A percentile compares a stretch with the other conserved stretches of the same genome.
Evolutionary conservation across 2,329 filamentous ascomycete species (phyloP).

Genomic region (Botrytis sinoallii): DNA sequence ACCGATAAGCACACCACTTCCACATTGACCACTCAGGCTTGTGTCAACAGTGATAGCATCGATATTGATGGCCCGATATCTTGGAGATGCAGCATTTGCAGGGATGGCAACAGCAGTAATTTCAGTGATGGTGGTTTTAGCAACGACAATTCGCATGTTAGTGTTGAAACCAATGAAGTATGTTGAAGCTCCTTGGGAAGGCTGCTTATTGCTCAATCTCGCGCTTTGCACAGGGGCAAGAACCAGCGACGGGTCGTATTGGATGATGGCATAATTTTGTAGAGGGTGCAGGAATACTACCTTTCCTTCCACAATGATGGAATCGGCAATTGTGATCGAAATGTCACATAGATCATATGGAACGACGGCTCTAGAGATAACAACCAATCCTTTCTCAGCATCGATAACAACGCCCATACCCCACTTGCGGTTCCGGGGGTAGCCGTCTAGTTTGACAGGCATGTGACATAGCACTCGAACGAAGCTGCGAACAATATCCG

Average conservation of each 20-base stretch:
- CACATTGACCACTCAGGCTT: constrained; percentile 84
- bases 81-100: constrained; percentile 83
- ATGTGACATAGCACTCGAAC: constrained; percentile 90
- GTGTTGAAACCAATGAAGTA: constrained; percentile 99
- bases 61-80: constrained; percentile 92
- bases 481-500: constrained; percentile 90
- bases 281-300: constrained; percentile 94
- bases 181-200: constrained; percentile 90
- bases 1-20: constrained; percentile 85
- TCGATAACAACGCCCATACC: constrained; percentile 98
- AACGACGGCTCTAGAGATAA: constrained; percentile 90
- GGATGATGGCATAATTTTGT: constrained; percentile 93
- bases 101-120: constrained; percentile 97
- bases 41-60: constrained; percentile 98
- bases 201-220: constrained; percentile 72
- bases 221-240: constrained; percentile 90
- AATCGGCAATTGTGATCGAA: constrained; percentile 92
- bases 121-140: constrained; percentile 92
- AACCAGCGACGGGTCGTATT: constrained; percentile 92
- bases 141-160: constrained; percentile 88
- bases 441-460: constrained; percentile 96
- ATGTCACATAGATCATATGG: constrained; percentile 98
- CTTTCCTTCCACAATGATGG: constrained; percentile 89
- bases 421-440: constrained; percentile 88
- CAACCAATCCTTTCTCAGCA: constrained; percentile 89